Conservation (phyloP, 805 yeast genomes). For the Spathaspora arborariae region DNA sequence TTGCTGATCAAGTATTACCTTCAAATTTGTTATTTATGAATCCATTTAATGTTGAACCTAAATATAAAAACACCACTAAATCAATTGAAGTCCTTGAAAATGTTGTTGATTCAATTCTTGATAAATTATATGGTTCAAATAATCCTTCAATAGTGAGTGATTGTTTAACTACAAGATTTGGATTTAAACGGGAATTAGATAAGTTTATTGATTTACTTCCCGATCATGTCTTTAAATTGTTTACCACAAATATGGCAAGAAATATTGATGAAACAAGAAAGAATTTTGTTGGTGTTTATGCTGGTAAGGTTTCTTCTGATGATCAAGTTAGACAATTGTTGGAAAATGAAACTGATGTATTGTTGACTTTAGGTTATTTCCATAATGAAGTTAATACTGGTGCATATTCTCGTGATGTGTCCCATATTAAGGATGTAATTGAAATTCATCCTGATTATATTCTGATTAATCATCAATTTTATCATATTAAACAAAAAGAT, state of each 20-base stretch:
- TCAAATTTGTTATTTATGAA: conserved; percentile 15
- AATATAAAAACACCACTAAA: conserved; percentile 3
- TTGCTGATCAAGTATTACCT: conserved; percentile 42
- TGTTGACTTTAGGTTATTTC: conserved; percentile 67
- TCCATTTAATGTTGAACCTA: conserved; percentile 9
- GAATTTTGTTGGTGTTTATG: conserved; percentile 68
- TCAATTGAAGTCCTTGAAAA: conserved; percentile 14
- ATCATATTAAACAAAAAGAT: conserved; percentile 17
- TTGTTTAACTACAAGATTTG: conserved; percentile 61
- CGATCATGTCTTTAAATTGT: conserved; percentile 35
- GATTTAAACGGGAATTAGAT: conserved; percentile 41
- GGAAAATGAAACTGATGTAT: conserved; percentile 56
- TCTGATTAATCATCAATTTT: conserved; percentile 27
- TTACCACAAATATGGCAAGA: conserved; percentile 65
- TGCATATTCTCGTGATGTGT: conserved; percentile 17
- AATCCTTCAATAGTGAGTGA: conserved; percentile 73
- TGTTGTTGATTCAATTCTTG: conserved; percentile 37
- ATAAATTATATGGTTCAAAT: conserved; percentile 46
- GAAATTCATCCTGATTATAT: conserved; percentile 42
- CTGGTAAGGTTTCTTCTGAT: conserved; percentile 47
- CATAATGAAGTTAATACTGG: conserved; percentile 31
- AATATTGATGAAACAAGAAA: conserved; percentile 69
- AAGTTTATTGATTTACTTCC: conserved; percentile 46
- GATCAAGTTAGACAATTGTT: conserved; percentile 15
- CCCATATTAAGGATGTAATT: conserved; percentile 24